Evolutionary conservation across 2,329 filamentous ascomycete species (phyloP).

Genomic region (Magnaporthiopsis rhizophila): DNA sequence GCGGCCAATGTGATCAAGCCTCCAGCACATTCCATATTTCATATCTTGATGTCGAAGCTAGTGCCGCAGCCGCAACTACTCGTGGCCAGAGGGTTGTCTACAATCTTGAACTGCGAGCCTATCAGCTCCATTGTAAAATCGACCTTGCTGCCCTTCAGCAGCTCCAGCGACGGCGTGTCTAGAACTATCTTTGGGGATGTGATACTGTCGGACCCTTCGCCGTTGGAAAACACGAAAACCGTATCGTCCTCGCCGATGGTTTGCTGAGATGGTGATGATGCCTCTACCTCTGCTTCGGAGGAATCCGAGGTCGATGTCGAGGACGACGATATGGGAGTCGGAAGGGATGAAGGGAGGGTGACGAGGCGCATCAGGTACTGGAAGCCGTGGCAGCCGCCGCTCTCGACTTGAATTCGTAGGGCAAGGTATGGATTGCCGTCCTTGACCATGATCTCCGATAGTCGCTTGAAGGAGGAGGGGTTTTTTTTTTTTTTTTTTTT

Average conservation of each 20-base stretch:
- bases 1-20: constrained; percentile 14
- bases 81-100: constrained; percentile 82
- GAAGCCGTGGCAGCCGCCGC: constrained; percentile 94
- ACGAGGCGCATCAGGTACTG: constrained; percentile 92
- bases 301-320: constrained; percentile 7
- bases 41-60: constrained; percentile 86
- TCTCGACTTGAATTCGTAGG: constrained; percentile 86
- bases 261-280: constrained; percentile 14
- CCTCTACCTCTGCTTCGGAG: constrained; percentile 13
- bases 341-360: constrained; percentile 38
- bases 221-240: constrained; percentile 64
- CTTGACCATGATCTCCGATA: constrained; percentile 67
- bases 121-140: constrained; percentile 97
- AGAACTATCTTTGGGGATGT: constrained; percentile 71
- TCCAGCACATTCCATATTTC: constrained; percentile 12
- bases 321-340: constrained; percentile 9
- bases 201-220: constrained; percentile 33
- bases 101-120: constrained; percentile 82
- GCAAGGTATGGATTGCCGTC: constrained; percentile 71
- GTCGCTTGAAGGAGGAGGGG: constrained; percentile 39
- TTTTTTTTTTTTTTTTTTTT: too few relatives aligned
- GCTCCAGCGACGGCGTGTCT: constrained; percentile 76
- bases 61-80: constrained; percentile 97
- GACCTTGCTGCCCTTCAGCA: constrained; percentile 88
- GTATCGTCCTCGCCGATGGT: constrained; percentile 68